Percentiles rank a stretch among this genome's conserved stretches.
Conservation (phyloP, 192 early-diverging fungal species). For the Martensiomyces pterosporus region DNA sequence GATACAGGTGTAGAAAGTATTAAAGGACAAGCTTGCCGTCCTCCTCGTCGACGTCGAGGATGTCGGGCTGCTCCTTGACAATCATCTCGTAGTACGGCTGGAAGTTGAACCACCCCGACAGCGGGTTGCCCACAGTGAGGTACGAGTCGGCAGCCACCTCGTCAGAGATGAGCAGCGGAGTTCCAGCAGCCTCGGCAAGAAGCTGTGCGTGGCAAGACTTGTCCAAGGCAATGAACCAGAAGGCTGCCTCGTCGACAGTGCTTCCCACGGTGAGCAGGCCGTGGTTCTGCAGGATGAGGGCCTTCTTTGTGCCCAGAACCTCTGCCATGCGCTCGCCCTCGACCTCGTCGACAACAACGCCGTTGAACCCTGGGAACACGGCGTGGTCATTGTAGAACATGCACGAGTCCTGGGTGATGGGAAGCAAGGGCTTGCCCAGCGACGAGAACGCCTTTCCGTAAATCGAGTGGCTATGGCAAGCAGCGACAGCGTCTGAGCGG, state of each 20-base stretch:
- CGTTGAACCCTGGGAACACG: slow-evolving; percentile 53
- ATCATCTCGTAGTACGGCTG: slow-evolving; percentile 46
- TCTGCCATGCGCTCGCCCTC: slow-evolving; percentile 55
- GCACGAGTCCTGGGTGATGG: slow-evolving; percentile 61
- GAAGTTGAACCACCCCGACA: slow-evolving; percentile 49
- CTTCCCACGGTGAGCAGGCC: slow-evolving; percentile 55
- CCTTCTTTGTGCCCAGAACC: slow-evolving; percentile 50
- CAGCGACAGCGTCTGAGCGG: slow-evolving; percentile 49
- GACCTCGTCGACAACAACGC: slow-evolving; percentile 54
- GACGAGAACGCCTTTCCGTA: slow-evolving; percentile 60
- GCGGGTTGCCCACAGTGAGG: slow-evolving; percentile 24
- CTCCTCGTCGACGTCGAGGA: slow-evolving; percentile 29
- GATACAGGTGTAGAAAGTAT: background rate
- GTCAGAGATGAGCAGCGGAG: slow-evolving; percentile 20
- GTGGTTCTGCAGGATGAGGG: slow-evolving; percentile 58
- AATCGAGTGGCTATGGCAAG: slow-evolving; percentile 59
- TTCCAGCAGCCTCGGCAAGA: slow-evolving; percentile 50
- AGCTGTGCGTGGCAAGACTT: slow-evolving; percentile 55
- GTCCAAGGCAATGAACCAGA: slow-evolving; percentile 57
- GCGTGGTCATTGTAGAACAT: slow-evolving; percentile 55
- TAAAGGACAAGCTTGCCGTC: slow-evolving; percentile 23
- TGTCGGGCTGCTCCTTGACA: slow-evolving; percentile 38
- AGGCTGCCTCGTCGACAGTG: slow-evolving; percentile 54
- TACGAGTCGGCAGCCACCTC: slow-evolving; percentile 29
- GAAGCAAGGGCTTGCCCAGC: slow-evolving; percentile 38